These are phyloP conservation scores for Metarhizium sp. DNA, from an alignment of 2,329 filamentous ascomycete genomes.

Conservation along the genomic window DNA sequence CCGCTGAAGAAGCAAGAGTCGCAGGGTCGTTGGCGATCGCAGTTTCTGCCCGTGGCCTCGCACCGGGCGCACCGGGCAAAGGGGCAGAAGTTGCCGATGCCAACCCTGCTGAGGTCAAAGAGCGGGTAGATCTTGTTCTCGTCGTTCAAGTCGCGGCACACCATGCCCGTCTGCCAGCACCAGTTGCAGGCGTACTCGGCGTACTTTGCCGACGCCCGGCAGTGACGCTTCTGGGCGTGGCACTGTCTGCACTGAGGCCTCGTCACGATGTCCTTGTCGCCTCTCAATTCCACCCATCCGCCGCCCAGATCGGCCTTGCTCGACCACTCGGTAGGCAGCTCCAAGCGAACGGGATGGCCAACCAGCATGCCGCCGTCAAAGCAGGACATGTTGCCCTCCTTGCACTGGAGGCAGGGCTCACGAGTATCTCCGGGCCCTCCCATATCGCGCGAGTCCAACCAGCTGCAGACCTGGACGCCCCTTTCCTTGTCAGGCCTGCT, in stretches of 20 bases:
- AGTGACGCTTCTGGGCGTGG: slow-evolving; percentile 10
- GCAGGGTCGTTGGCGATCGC: slow-evolving; percentile 28
- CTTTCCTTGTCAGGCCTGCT: slow-evolving; percentile 6
- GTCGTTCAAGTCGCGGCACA: slow-evolving; percentile 11
- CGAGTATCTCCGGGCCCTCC: slow-evolving; percentile 8
- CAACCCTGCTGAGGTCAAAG: slow-evolving; percentile 20
- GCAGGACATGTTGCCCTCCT: slow-evolving; percentile 10
- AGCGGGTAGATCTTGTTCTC: slow-evolving; percentile 12
- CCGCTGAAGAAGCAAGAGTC: slow-evolving; percentile 20
- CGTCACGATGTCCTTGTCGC: slow-evolving; percentile 1
- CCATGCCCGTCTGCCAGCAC: slow-evolving; percentile 21
- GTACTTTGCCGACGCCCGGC: slow-evolving; percentile 8
- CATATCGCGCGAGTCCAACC: slow-evolving; percentile 10
- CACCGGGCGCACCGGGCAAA: slow-evolving; percentile 18
- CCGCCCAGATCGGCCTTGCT: slow-evolving; percentile 4
- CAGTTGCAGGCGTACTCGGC: slow-evolving; percentile 13
- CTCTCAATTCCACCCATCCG: slow-evolving; percentile 11
- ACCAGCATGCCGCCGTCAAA: slow-evolving; percentile 10
- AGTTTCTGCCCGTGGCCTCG: slow-evolving; percentile 12
- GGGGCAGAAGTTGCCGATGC: slow-evolving; percentile 18
- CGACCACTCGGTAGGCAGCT: slow-evolving; percentile 10
- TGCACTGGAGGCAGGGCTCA: slow-evolving; percentile 14
- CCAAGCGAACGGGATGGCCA: slow-evolving; percentile 1
- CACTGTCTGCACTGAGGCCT: background rate
- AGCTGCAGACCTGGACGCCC: slow-evolving; percentile 10